Conservation (phyloP, 257 asterid species). For the Salvia miltiorrhiza region DNA sequence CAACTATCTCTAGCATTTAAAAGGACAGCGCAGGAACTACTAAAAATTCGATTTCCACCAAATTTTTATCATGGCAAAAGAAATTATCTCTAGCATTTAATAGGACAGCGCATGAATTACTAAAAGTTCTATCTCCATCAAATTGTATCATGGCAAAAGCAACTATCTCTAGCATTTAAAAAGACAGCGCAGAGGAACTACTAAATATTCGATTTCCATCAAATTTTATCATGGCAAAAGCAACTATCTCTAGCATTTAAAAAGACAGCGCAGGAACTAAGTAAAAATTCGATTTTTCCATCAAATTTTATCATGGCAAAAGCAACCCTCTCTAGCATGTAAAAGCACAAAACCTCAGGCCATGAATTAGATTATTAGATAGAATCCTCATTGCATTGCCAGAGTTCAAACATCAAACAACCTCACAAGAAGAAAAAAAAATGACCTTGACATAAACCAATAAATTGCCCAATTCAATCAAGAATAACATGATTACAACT, state of each 20-base stretch:
- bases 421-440: background rate
- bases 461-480: conserved; percentile 6
- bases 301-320: background rate
- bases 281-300: background rate
- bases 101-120: no score
- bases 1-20: background rate
- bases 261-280: background rate
- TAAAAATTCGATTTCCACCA: background rate
- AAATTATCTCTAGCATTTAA: no score
- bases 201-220: no score
- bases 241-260: background rate
- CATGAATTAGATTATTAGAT: background rate
- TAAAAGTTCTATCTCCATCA: no score
- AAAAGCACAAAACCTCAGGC: background rate
- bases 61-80: no score
- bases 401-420: background rate
- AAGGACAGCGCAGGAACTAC: background rate
- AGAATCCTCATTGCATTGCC: background rate
- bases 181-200: no score
- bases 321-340: background rate
- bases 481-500: background rate
- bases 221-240: background rate
- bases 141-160: no score
- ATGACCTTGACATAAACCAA: background rate
- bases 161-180: no score